Evolutionary conservation across 495 filamentous ascomycete species (phyloP), one percentile per base, ranked within the genome.

Genomic region (Talaromyces proteolyticus): DNA sequence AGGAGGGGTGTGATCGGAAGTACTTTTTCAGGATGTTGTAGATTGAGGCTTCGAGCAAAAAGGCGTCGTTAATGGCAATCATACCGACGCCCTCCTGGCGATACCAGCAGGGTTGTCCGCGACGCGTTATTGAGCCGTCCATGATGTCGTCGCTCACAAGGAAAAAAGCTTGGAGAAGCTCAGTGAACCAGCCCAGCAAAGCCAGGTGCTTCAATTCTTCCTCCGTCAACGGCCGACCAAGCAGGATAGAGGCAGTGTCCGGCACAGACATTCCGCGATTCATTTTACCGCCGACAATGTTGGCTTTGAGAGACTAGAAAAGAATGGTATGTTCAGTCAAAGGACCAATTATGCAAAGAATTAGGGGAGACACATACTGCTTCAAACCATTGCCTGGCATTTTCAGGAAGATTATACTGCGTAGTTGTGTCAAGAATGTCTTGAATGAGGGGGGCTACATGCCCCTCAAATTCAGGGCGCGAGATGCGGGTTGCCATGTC

Each of bases 81-180:
- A 89, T 86, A 57, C 91, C 91, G 19, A 98, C 93, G 23, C 83
- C 77, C 26, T 88, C 82, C 44, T 89, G 79, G 42, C 81, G 82
- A 74, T 95, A 98, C 93, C 93, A 98, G 76, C 93, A 98, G 3
- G 93, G 91, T 67, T 83, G 79, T 48, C 91, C 89, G 53, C 93
- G 89, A 36, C 93, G 88, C 37, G 93, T 98, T 68, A 93, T 90
- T 54, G 86, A 91, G 59, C 77, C 64, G 74, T 98, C 93, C 93
- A 98, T 98, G 57, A 97, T 95, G 69, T 98, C 93, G 69, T 98
- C 93, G 53, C 89, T 90, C 57, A 98, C 93, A 45, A 98, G 81
- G 80, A 98, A 98, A 81, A 95, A 96, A 50, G 93, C 92, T 75
- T 98, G 93, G 26, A 98, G 86, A 34, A 98, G 77, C 78, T 98